Conservation (phyloP, 176 grass and related monocot species). For the Carex parvula region DNA sequence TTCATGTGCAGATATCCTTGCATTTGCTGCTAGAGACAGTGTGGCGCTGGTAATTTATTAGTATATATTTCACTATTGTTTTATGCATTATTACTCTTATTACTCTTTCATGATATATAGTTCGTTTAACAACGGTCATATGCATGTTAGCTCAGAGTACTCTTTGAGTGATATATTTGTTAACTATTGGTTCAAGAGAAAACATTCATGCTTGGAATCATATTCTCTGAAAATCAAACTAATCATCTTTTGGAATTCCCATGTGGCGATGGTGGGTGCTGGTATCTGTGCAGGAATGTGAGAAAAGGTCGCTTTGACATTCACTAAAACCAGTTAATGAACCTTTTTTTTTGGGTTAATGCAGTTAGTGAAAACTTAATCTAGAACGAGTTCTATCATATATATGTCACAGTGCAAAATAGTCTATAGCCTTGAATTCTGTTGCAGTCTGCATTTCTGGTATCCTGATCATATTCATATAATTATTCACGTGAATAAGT, state of each 20-base stretch:
- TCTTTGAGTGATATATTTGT: background rate
- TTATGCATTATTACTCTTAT: background rate
- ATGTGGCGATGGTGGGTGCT: background rate
- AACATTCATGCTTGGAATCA: conserved; percentile 14
- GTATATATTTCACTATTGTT: background rate
- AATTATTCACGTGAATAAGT: background rate
- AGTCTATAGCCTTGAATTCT: background rate
- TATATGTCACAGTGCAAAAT: background rate
- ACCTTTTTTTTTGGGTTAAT: no score
- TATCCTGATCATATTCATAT: background rate
- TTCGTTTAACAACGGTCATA: conserved; percentile 25
- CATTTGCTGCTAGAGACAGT: conserved; percentile 58
- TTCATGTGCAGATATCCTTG: conserved; percentile 68
- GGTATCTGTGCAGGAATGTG: background rate
- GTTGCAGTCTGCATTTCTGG: background rate
- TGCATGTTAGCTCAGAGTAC: conserved; percentile 16
- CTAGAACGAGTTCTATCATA: background rate
- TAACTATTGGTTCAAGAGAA: conserved; percentile 1
- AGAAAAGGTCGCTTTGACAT: background rate
- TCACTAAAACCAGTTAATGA: no score
- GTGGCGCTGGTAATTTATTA: conserved; percentile 42
- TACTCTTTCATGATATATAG: background rate
- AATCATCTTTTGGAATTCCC: background rate
- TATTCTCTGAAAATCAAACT: conserved; percentile 6
- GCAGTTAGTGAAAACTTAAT: background rate